phyloP scores from a whole-genome alignment of 1,139 yeast species.

The Yamadazyma mexicana region DNA sequence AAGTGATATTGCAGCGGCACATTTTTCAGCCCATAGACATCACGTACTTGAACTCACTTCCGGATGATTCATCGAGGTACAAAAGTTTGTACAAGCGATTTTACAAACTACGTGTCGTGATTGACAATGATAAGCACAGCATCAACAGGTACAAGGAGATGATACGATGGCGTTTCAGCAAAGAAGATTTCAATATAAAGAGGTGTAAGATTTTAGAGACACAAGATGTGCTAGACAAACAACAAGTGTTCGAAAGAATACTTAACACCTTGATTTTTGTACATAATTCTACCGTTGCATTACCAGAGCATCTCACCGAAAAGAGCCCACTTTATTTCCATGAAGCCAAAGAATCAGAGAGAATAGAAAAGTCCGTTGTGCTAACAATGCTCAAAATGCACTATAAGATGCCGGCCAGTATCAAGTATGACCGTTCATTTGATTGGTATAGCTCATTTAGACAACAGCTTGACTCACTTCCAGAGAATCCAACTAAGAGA shows the following conservation, averaged over 20 bases:
- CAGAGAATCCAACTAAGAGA: conserved; percentile 12
- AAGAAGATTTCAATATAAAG: conserved; percentile 22
- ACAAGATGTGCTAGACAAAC: conserved; percentile 6
- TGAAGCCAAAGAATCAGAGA: conserved; percentile 19
- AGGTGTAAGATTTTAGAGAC: conserved; percentile 16
- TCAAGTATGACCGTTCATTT: conserved; percentile 32
- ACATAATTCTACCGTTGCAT: conserved; percentile 36
- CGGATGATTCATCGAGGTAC: neutral
- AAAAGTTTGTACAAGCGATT: conserved; percentile 29
- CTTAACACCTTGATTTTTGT: conserved; percentile 39
- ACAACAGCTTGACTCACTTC: conserved; percentile 10
- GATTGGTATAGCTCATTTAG: conserved; percentile 25
- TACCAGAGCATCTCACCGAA: conserved; percentile 13
- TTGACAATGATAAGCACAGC: conserved; percentile 18
- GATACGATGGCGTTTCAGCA: conserved; percentile 26
- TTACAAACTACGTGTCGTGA: conserved; percentile 29
- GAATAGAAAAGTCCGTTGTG: conserved; percentile 29
- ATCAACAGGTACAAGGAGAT: conserved; percentile 20
- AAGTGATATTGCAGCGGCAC: too few species aligned
- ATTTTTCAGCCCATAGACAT: neutral
- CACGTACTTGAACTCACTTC: conserved; percentile 3
- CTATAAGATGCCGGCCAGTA: conserved; percentile 23
- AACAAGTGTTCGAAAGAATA: conserved; percentile 22
- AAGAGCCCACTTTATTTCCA: conserved; percentile 17
- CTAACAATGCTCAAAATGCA: conserved; percentile 35